Conservation (phyloP, 148 eudicot species). For the Drosera capensis region DNA sequence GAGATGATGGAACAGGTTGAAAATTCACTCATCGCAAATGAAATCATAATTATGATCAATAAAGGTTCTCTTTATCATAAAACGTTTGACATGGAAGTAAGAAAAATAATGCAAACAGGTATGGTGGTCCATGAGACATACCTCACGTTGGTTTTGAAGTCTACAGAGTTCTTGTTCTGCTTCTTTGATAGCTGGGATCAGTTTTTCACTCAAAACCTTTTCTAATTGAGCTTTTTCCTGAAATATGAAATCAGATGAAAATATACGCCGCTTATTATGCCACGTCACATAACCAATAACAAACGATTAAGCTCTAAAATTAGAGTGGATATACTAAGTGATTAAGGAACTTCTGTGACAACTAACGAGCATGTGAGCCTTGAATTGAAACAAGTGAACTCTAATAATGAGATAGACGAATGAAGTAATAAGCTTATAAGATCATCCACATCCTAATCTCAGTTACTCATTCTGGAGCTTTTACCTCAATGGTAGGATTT, state of each 20-base stretch:
- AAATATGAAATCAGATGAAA: conserved; percentile 3
- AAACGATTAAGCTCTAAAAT: background rate
- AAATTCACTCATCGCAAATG: background rate
- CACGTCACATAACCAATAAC: background rate
- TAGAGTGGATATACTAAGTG: too few relatives aligned
- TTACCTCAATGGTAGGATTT: too few relatives aligned
- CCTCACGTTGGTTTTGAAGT: conserved; percentile 52
- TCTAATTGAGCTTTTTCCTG: conserved; percentile 62
- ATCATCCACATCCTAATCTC: too few relatives aligned
- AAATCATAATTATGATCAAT: background rate
- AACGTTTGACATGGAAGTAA: too few relatives aligned
- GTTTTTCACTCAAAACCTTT: conserved; percentile 22
- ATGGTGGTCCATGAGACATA: conserved; percentile 7
- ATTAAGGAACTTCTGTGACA: too few relatives aligned
- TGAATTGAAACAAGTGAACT: too few relatives aligned
- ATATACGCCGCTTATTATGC: background rate
- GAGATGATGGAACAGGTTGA: too few relatives aligned
- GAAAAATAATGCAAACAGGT: background rate
- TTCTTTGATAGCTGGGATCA: conserved; percentile 36
- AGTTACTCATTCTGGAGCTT: too few relatives aligned
- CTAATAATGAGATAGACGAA: too few relatives aligned
- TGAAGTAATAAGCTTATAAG: too few relatives aligned
- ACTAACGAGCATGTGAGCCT: too few relatives aligned
- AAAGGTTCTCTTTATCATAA: background rate
- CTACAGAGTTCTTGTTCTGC: conserved; percentile 40